Evolutionary conservation across 345 rosid species (phyloP).

Genomic region (Syzygium grande): DNA sequence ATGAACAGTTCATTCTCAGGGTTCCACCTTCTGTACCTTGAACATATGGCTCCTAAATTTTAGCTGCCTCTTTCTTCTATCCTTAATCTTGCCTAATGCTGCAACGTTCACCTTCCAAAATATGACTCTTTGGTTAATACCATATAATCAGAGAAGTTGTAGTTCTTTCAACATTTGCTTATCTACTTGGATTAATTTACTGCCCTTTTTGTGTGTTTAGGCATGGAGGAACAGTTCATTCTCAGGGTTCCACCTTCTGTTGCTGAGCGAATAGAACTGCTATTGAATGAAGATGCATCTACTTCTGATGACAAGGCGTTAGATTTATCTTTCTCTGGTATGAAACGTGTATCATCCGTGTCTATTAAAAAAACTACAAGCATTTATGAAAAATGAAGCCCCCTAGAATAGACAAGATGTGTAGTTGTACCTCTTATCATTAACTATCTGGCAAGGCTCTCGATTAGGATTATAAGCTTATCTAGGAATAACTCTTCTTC

Average conservation of each 20-base stretch:
- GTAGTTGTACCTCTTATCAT: background rate
- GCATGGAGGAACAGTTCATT: constrained; percentile 93
- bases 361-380: background rate
- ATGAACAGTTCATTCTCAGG: constrained; percentile 90
- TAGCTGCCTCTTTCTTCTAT: too few species aligned
- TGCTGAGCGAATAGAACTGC: constrained; percentile 69
- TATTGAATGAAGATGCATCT: constrained; percentile 61
- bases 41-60: too few species aligned
- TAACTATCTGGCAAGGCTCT: background rate
- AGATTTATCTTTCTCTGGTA: constrained; percentile 83
- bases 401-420: background rate
- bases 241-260: constrained; percentile 90
- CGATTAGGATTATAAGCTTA: background rate
- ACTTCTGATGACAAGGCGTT: constrained; percentile 65
- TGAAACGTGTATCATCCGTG: background rate
- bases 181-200: background rate
- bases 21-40: constrained; percentile 65
- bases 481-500: background rate
- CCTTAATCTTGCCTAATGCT: too few species aligned
- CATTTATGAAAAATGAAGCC: background rate
- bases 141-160: too few species aligned
- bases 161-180: too few species aligned
- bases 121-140: too few species aligned
- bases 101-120: too few species aligned
- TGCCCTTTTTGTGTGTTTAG: background rate